Evolutionary conservation across 169 alveolate genomes (phyloP).

Genomic region (Babesia bigemina): DNA sequence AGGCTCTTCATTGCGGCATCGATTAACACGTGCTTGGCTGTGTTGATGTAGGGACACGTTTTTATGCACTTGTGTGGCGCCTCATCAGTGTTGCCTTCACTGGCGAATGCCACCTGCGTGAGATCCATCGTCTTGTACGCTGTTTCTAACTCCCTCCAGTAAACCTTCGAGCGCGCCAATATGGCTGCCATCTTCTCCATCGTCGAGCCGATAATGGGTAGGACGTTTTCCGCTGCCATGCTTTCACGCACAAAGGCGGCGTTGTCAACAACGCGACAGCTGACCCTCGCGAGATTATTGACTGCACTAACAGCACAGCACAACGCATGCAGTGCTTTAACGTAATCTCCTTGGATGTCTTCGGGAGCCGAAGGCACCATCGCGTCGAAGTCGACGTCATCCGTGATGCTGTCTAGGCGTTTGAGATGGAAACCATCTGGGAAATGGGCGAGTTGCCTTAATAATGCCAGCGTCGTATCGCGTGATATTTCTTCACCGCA

Average conservation of each 20-base stretch:
- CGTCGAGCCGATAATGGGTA: neutral
- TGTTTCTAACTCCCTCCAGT: neutral
- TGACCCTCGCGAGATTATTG: constrained; percentile 13
- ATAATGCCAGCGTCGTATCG: neutral
- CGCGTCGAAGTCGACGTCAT: constrained; percentile 18
- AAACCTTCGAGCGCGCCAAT: neutral
- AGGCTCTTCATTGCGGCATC: constrained; percentile 10
- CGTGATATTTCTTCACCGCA: constrained; percentile 12
- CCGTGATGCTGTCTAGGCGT: constrained; percentile 11
- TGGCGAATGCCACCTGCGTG: neutral
- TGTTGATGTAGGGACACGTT: constrained; percentile 6
- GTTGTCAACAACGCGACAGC: constrained; percentile 12
- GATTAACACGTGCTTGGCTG: constrained; percentile 1
- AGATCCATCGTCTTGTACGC: neutral
- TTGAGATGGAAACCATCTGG: neutral
- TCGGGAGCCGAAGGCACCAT: neutral
- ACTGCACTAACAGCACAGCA: constrained; percentile 13
- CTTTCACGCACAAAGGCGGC: neutral
- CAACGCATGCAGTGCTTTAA: constrained; percentile 1
- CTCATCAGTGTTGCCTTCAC: neutral
- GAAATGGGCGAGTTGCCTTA: neutral
- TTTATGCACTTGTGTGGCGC: neutral
- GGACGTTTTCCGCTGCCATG: neutral
- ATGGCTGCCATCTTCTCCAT: constrained; percentile 23
- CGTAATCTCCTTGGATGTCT: neutral